Conservation (phyloP, 2,329 filamentous ascomycete species). For the Curvularia verruculosa region DNA sequence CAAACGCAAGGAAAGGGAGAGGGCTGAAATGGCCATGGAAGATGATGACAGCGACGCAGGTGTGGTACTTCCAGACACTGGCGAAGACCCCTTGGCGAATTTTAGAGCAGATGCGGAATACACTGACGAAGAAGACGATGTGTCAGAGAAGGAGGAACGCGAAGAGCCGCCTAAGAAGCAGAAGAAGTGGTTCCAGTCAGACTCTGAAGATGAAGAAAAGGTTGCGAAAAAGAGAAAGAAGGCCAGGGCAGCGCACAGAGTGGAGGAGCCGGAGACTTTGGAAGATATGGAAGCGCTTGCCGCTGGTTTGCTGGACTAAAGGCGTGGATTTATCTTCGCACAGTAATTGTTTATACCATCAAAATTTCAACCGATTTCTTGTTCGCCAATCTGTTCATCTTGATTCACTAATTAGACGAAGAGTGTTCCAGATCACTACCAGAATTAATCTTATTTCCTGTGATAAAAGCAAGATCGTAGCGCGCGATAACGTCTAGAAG, state of each 20-base stretch:
- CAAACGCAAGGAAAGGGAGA: conserved; percentile 72
- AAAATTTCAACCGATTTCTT: background rate
- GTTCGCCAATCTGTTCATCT: background rate
- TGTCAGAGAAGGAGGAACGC: conserved; percentile 40
- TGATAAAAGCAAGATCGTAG: background rate
- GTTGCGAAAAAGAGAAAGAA: conserved; percentile 51
- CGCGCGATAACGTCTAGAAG: background rate
- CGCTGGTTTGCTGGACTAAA: conserved; percentile 66
- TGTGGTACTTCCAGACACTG: conserved; percentile 39
- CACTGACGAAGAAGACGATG: conserved; percentile 48
- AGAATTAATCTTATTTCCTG: background rate
- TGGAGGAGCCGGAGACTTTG: conserved; percentile 75
- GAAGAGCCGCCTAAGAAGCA: conserved; percentile 64
- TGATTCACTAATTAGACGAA: background rate
- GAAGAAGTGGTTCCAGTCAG: conserved; percentile 82
- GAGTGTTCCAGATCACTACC: background rate
- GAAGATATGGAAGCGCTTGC: conserved; percentile 81
- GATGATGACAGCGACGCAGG: conserved; percentile 26
- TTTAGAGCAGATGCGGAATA: conserved; percentile 52
- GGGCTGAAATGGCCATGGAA: conserved; percentile 51
- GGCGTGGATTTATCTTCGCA: background rate
- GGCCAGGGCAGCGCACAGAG: conserved; percentile 62
- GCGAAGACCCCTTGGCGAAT: conserved; percentile 51
- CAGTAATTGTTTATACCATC: background rate
- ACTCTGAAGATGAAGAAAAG: conserved; percentile 60